A percentile compares a stretch with the other conserved stretches of the same genome.
Evolutionary conservation across 352 stramenopile genomes (phyloP).

Genomic region (Globisporangium ultimum): DNA sequence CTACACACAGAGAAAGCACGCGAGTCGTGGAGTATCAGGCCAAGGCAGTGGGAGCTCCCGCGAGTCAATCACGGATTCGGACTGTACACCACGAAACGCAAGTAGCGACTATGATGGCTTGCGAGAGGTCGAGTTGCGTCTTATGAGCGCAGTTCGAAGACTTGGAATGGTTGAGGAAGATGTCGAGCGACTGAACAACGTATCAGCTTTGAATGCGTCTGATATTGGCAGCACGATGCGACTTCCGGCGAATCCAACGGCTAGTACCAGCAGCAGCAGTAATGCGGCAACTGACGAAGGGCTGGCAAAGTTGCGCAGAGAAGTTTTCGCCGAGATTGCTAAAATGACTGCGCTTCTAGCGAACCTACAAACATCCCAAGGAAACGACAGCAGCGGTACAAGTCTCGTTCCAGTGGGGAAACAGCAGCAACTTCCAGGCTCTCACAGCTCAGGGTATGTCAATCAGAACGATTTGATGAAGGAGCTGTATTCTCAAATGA

Average conservation of each 20-base stretch:
- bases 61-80: conserved; percentile 7
- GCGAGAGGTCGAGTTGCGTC: conserved; percentile 52
- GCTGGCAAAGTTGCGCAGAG: conserved; percentile 42
- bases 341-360: conserved; percentile 29
- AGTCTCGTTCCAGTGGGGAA: conserved; percentile 20
- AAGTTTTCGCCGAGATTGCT: conserved; percentile 51
- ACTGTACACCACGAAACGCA: conserved; percentile 12
- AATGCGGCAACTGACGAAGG: conserved; percentile 23
- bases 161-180: conserved; percentile 61
- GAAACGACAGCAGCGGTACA: conserved; percentile 7
- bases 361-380: conserved; percentile 16
- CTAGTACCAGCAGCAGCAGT: background rate
- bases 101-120: conserved; percentile 25
- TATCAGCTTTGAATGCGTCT: conserved; percentile 20
- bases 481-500: conserved; percentile 61
- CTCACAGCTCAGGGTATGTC: conserved; percentile 3
- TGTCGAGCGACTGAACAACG: conserved; percentile 49
- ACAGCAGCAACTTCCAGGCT: conserved; percentile 13
- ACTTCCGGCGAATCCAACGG: background rate
- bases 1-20: conserved; percentile 31
- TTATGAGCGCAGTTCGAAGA: conserved; percentile 53
- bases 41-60: conserved; percentile 14
- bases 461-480: conserved; percentile 45
- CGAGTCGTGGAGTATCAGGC: conserved; percentile 3
- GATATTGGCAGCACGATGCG: conserved; percentile 11